Conservation (phyloP, 2,329 filamentous ascomycete genomes). For the Chrysoporthe deuterocubensis region DNA sequence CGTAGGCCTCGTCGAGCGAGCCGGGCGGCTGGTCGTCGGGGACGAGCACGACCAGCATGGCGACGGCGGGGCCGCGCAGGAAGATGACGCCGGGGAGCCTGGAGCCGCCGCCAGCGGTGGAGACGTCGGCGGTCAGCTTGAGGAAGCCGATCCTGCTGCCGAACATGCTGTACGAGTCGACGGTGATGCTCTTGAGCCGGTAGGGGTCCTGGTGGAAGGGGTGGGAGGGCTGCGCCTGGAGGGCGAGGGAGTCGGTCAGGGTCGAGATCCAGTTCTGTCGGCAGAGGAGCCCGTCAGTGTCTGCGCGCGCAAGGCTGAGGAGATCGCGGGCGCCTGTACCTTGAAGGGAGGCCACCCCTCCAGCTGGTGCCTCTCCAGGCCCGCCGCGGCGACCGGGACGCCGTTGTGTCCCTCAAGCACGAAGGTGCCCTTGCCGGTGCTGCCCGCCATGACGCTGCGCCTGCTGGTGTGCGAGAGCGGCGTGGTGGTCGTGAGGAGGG, state of each 20-base stretch:
- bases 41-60: constrained; percentile 60
- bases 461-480: background rate
- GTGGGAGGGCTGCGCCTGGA: constrained; percentile 48
- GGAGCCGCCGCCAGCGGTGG: constrained; percentile 53
- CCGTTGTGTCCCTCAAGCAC: constrained; percentile 41
- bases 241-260: constrained; percentile 49
- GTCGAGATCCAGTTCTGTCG: constrained; percentile 54
- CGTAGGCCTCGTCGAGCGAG: constrained; percentile 55
- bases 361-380: constrained; percentile 50
- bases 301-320: constrained; percentile 2
- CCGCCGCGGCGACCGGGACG: constrained; percentile 49
- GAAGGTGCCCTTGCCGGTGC: constrained; percentile 37
- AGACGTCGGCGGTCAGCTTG: constrained; percentile 55
- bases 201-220: constrained; percentile 61
- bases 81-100: constrained; percentile 58
- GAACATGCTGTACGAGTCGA: constrained; percentile 61
- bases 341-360: constrained; percentile 55
- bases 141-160: constrained; percentile 55
- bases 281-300: constrained; percentile 12
- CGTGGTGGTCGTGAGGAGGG: background rate
- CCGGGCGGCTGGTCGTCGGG: constrained; percentile 49
- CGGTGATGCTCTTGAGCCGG: constrained; percentile 50
- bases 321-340: constrained; percentile 38
- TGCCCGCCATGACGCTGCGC: constrained; percentile 8
- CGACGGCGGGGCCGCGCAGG: constrained; percentile 64